Conservation (phyloP, 345 rosid species). For the Punica granatum region DNA sequence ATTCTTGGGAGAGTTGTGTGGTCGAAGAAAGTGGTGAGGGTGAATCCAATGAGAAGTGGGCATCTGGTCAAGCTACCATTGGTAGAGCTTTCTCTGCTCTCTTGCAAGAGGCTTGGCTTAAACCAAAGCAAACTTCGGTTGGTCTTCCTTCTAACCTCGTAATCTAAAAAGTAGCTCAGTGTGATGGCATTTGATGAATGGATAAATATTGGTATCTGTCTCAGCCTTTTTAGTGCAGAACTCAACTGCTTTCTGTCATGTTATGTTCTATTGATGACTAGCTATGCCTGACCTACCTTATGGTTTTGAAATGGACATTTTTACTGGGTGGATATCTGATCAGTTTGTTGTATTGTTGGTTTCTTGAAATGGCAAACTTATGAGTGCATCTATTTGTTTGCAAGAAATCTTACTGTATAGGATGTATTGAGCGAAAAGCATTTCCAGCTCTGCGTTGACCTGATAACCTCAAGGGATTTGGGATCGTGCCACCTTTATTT, state of each 20-base stretch:
- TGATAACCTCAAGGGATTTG: not conserved
- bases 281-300: not conserved
- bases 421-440: not conserved
- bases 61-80: conserved; percentile 47
- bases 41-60: conserved; percentile 39
- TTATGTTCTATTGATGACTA: not conserved
- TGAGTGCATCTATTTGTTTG: not conserved
- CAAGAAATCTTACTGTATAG: not conserved
- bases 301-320: not conserved
- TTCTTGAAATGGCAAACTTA: not conserved
- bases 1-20: conserved; percentile 54
- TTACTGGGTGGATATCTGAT: not conserved
- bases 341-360: not conserved
- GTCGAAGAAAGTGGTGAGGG: conserved; percentile 41
- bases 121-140: conserved; percentile 29
- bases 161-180: not conserved
- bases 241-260: not conserved
- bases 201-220: not conserved
- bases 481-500: not conserved
- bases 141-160: conserved; percentile 18
- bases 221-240: not conserved
- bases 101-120: conserved; percentile 73
- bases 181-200: not conserved
- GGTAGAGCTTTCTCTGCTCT: conserved; percentile 58
- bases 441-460: not conserved